Evolutionary conservation across 2,329 filamentous ascomycete species (phyloP), one percentile per base, ranked within the genome.

Genomic region (Ophioceras dolichostomum): DNA sequence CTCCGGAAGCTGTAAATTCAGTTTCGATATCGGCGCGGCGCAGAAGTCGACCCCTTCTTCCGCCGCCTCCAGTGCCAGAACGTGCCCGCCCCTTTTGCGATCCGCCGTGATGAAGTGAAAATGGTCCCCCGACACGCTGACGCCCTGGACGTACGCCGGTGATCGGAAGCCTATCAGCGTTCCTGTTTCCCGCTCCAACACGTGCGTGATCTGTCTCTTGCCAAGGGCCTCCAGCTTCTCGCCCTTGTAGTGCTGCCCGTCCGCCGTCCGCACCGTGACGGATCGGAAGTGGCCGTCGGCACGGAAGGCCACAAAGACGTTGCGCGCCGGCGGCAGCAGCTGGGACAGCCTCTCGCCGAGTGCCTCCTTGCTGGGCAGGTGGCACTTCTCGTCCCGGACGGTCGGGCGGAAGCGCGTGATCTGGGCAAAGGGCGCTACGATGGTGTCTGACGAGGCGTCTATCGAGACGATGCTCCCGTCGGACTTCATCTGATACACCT

Each of bases 91-190:
- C 4, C 39, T 41, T 19, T 44, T 43, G 27, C 49, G 42, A 39
- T 58, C 54, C 29, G 51, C 48, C 16, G 39, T 49, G 42, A 59
- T 55, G 33, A 58, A 58, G 33, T 59, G 56, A 32, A 59, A 27
- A 22, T 58, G 56, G 17, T 54, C 48, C 3, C 56, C 56, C 1
- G 53, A 49, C 0, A 58, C 54, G 40, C 54, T 57, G 19, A 59
- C 45, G 8, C 53, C 53, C 45, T 53, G 50, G 17, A 51, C 45
- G 40, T 54, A 58, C 16, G 41, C 44, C 1, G 56, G 56, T 20
- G 47, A 52, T 18, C 52, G 39, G 38, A 59, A 58, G 6, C 55
- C 56, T 4, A 58, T 27, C 3, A 57, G 43, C 2, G 52, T 52
- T 0, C 55, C 55, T 34, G 44, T 45, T 2, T 46, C 29, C 0